Percentiles rank a stretch among this genome's conserved stretches.
phyloP scores from a whole-genome alignment of 129 eudicot genomes.

The Artemisia tridentata region DNA sequence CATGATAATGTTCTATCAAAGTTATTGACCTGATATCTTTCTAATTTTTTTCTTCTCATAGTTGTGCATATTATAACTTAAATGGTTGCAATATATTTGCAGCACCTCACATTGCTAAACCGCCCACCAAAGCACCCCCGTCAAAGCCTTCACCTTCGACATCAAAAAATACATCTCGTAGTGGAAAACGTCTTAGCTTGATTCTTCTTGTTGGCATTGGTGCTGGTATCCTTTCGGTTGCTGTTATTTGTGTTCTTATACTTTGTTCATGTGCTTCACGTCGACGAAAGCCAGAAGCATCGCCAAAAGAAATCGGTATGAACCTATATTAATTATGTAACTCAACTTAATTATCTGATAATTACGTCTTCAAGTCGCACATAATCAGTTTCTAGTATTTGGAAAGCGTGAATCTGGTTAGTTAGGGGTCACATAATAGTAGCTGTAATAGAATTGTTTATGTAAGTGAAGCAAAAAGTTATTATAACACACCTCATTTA shows the following conservation, averaged over 20 bases:
- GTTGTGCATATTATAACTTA: constrained; percentile 7
- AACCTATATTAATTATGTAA: constrained; percentile 4
- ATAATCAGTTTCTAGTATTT: not conserved
- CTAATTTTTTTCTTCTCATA: not conserved
- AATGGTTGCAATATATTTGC: constrained; percentile 22
- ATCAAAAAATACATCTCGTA: constrained; percentile 40
- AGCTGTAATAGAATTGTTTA: constrained; percentile 1
- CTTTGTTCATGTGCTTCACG: constrained; percentile 63
- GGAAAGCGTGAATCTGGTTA: not conserved
- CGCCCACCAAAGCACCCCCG: constrained; percentile 55
- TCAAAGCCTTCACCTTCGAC: constrained; percentile 52
- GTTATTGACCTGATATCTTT: not conserved
- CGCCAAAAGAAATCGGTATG: constrained; percentile 63
- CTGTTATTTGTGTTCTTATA: constrained; percentile 47
- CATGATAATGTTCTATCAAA: constrained; percentile 11
- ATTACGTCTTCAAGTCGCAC: not conserved
- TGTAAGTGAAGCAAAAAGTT: not conserved
- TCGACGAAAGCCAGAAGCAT: constrained; percentile 47
- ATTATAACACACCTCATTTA: not conserved
- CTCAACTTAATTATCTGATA: not conserved
- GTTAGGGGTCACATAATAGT: not conserved
- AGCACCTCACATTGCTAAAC: constrained; percentile 66
- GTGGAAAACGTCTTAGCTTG: constrained; percentile 56
- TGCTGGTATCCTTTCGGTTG: constrained; percentile 58
- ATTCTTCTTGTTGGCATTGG: constrained; percentile 64